phyloP scores from a whole-genome alignment of 1,284 basidiomycete genomes.

The Trichosporon asahii region DNA sequence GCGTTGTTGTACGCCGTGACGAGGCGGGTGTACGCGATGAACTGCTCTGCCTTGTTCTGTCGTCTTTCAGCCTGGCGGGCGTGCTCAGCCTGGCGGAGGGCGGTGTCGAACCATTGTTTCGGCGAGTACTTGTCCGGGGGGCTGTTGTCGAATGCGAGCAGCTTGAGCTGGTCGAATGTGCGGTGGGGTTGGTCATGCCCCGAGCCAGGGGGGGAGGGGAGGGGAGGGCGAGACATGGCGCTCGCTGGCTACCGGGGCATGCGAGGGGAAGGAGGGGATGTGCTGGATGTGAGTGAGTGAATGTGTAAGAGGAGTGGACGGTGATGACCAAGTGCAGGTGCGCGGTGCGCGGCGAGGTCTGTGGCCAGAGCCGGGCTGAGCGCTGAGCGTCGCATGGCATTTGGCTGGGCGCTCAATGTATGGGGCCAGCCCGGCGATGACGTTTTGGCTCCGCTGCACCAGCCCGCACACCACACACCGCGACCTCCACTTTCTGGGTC shows the following conservation, averaged over 20 bases:
- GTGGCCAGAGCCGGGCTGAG: not conserved
- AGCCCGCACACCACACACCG: not conserved
- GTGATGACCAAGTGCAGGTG: not conserved
- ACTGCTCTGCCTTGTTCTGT: conserved; percentile 40
- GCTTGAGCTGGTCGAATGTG: conserved; percentile 8
- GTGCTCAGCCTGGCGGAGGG: conserved; percentile 38
- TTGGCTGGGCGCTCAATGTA: not conserved
- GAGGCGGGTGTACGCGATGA: conserved; percentile 42
- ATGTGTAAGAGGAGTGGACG: not conserved
- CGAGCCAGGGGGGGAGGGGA: conserved; percentile 10
- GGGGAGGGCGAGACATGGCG: conserved; percentile 14
- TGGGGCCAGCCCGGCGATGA: not conserved
- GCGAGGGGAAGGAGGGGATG: not conserved
- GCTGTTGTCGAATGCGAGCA: conserved; percentile 25
- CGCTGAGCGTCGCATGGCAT: not conserved
- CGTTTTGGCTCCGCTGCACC: conserved; percentile 7
- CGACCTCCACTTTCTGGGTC: not conserved
- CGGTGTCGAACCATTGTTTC: conserved; percentile 45
- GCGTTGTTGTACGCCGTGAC: conserved; percentile 32
- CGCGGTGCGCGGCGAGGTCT: not conserved
- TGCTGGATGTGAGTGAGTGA: not conserved
- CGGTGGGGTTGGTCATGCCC: conserved; percentile 4
- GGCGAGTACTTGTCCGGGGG: conserved; percentile 28
- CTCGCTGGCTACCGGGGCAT: conserved; percentile 10
- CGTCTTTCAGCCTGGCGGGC: conserved; percentile 41